Base-by-base conservation (phyloP, 768 basidiomycete species). In the Flagelloscypha sp. region DNA sequence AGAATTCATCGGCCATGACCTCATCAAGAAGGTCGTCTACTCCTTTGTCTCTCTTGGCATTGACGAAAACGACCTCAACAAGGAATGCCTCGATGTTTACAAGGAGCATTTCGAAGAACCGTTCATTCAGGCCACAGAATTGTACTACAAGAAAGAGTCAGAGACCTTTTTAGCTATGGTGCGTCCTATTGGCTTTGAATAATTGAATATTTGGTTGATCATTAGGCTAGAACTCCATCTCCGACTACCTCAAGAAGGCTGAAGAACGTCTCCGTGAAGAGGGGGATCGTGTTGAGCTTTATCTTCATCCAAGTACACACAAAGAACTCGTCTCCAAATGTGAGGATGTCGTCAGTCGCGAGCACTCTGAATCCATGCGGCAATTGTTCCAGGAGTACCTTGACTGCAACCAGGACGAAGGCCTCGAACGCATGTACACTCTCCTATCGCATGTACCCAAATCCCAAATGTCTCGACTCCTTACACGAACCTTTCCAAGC, bases 11-110 rank as follows among this genome's bases (percentile, higher is more conserved):
- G 92, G 97, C 54, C 87, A 90, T 45, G 79, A 84, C 23, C 70
- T 97, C 23, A 76, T 97, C 42, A 97, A 92, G 67, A 87, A 86
- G 56, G 88, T 95, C 46, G 79, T 98, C 38, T 90, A 94, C 48
- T 93, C 87, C 9, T 87, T 97, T 48, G 84, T 98, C 17, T 93
- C 90, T 3, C 79, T 98, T 15, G 94, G 95, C 23, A 64, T 98
- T 27, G 93, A 99, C 53, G 88, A 94, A 50, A 68, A 72, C 30
- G 89, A 98, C 61, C 79, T 84, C 54, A 87, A 90, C 68, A 89
- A 89, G 50, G 80, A 83, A 18, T 90, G 89, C 41, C 79, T 95
- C 27, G 89, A 97, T 37, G 79, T 95, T 21, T 98, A 98, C 74
- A 79, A 76, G 53, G 81, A 87, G 41, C 81, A 90, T 48, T 87